Percentiles rank a stretch among this genome's conserved stretches.
Conservation (phyloP, 2,329 filamentous ascomycete species). For the Torrubiellomyces zombiae region DNA sequence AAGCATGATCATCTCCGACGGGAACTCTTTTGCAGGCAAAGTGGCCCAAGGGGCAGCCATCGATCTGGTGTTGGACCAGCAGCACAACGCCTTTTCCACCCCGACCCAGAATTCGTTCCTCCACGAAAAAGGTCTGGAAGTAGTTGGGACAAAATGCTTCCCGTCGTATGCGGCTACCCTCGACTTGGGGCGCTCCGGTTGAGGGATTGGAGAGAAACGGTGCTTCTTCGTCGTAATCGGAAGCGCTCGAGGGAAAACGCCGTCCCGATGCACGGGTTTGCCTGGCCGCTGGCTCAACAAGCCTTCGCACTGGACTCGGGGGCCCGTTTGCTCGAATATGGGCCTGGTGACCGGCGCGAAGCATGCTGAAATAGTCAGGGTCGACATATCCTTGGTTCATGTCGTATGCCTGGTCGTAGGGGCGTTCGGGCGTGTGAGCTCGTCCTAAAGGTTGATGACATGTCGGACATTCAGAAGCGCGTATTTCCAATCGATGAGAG, state of each 20-base stretch:
- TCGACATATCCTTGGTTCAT: conserved; percentile 53
- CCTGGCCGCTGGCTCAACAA: conserved; percentile 23
- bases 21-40: conserved; percentile 97
- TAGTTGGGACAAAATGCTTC: conserved; percentile 85
- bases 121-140: conserved; percentile 83
- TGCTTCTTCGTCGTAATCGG: conserved; percentile 11
- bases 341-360: conserved; percentile 39
- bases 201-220: conserved; percentile 40
- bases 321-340: conserved; percentile 27
- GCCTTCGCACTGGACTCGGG: conserved; percentile 36
- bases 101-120: conserved; percentile 69
- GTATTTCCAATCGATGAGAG: conserved; percentile 72
- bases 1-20: conserved; percentile 83
- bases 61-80: conserved; percentile 82
- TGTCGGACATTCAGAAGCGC: conserved; percentile 71
- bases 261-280: conserved; percentile 4
- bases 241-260: conserved; percentile 8
- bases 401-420: conserved; percentile 26
- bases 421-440: conserved; percentile 26
- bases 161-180: conserved; percentile 58
- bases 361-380: conserved; percentile 90
- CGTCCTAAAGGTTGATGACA: conserved; percentile 57
- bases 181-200: conserved; percentile 27
- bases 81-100: conserved; percentile 92
- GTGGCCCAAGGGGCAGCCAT: conserved; percentile 71